Evolutionary conservation across 129 eudicot genomes (phyloP).

Genomic region (Centrapalus pauciflorus): DNA sequence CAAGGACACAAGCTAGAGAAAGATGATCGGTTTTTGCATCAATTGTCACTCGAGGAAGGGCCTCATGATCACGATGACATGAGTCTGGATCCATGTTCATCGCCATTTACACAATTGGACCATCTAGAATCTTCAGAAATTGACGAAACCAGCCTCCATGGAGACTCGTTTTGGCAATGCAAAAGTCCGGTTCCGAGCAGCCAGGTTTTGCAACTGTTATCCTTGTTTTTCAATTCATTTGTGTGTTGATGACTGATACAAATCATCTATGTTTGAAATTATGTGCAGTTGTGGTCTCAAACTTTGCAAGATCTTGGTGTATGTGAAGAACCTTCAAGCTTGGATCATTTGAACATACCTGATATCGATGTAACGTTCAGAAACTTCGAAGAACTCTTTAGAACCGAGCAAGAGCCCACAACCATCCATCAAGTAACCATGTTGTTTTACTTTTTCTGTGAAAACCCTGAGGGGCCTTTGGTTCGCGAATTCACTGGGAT

Average conservation of each 20-base stretch:
- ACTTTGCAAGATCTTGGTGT: conserved; percentile 92
- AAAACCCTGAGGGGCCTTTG: too few relatives aligned
- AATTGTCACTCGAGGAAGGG: conserved; percentile 15
- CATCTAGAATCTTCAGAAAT: conserved; percentile 31
- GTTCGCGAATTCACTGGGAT: too few relatives aligned
- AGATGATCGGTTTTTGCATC: conserved; percentile 26
- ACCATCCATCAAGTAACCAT: conserved; percentile 19
- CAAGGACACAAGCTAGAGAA: conserved; percentile 35
- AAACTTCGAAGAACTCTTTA: conserved; percentile 74
- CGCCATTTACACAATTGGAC: conserved; percentile 43
- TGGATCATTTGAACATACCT: conserved; percentile 63
- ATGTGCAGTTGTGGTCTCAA: conserved; percentile 71
- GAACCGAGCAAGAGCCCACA: conserved; percentile 47
- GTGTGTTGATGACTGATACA: neutral
- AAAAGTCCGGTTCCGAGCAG: conserved; percentile 43
- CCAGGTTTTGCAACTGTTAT: conserved; percentile 44
- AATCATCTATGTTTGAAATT: neutral
- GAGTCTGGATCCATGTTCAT: conserved; percentile 35
- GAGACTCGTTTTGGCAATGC: conserved; percentile 64
- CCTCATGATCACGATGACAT: conserved; percentile 26
- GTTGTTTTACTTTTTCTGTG: neutral
- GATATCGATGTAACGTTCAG: conserved; percentile 76
- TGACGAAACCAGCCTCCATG: conserved; percentile 33
- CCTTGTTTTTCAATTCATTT: conserved; percentile 9
- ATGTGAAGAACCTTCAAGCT: conserved; percentile 62